phyloP scores from a whole-genome alignment of 306 rosid genomes.

The Sindora glabra region DNA sequence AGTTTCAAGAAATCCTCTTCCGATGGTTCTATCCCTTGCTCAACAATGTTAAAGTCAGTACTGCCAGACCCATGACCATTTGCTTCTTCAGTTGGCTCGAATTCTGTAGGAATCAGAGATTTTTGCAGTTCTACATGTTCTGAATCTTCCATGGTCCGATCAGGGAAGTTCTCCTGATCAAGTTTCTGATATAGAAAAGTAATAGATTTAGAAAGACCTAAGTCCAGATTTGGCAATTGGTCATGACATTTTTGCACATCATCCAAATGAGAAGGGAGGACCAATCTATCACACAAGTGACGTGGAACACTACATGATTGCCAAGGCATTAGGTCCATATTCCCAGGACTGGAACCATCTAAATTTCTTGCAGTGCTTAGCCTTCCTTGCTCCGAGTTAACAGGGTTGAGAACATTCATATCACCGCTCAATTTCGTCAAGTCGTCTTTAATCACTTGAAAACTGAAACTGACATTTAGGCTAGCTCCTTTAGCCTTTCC shows the following conservation, averaged over 20 bases:
- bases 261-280: slow-evolving; percentile 28
- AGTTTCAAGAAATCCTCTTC: slow-evolving; percentile 27
- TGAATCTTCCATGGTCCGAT: slow-evolving; percentile 13
- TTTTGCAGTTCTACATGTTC: slow-evolving; percentile 25
- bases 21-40: slow-evolving; percentile 52
- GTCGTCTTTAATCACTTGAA: slow-evolving; percentile 38
- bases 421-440: slow-evolving; percentile 26
- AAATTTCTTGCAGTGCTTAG: slow-evolving; percentile 23
- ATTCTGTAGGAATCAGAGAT: slow-evolving; percentile 16
- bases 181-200: slow-evolving; percentile 46
- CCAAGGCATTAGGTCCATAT: slow-evolving; percentile 9
- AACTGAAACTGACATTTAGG: slow-evolving; percentile 67
- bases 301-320: slow-evolving; percentile 15
- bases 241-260: slow-evolving; percentile 29
- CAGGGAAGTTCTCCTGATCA: slow-evolving; percentile 38
- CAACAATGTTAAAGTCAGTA: slow-evolving; percentile 40
- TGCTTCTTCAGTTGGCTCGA: slow-evolving; percentile 31
- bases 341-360: slow-evolving; percentile 6
- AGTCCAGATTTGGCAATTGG: slow-evolving; percentile 31
- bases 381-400: slow-evolving; percentile 18
- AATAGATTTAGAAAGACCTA: slow-evolving; percentile 59
- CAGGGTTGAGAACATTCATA: slow-evolving; percentile 25
- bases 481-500: slow-evolving; percentile 70
- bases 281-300: slow-evolving; percentile 17
- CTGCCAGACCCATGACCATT: slow-evolving; percentile 26